Base-by-base conservation (phyloP, 2,329 filamentous ascomycete species). In the Nothopassalora personata region DNA sequence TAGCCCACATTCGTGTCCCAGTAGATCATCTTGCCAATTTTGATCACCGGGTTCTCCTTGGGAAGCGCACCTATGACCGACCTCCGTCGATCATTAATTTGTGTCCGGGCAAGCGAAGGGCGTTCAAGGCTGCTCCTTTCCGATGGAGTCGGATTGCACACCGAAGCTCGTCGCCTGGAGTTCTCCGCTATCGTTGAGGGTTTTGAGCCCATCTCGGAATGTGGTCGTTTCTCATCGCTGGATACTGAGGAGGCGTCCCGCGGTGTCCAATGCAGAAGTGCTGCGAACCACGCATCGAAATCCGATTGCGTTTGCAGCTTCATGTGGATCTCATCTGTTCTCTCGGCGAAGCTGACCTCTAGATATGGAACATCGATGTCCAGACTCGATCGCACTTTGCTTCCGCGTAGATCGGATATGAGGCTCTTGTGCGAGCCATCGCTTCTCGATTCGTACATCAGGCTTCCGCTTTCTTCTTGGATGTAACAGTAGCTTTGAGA, bases 11-110 rank as follows among this genome's bases (percentile, higher is more conserved):
- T 79, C 8, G 77, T 94, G 74, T 97, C 91, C 93, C 92, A 97
- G 50, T 96, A 81, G 70, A 80, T 78, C 79, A 81, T 81, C 66
- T 80, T 80, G 34, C 79, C 79, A 58, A 97, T 90, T 72, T 97
- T 99, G 78, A 97, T 97, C 65, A 97, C 94, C 57, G 88, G 86
- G 3, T 85, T 83, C 62, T 91, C 87, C 70, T 87, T 94, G 30
- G 81, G 76, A 30, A 80, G 69, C 1, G 81, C 80, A 27, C 78
- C 76, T 39, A 68, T 60, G 8, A 68, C 78, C 18, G 79, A 79
- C 65, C 79, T 76, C 54, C 81, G 72, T 61, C 80, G 70, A 60
- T 70, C 68, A 54, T 64, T 70, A 39, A 60, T 68, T 28, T 60
- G 60, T 51, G 64, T 68, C 27, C 30, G 49, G 49, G 34, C 27